Evolutionary conservation across 2,329 filamentous ascomycete species (phyloP), one percentile per base, ranked within the genome.

Genomic region (Colletotrichum acutatum): DNA sequence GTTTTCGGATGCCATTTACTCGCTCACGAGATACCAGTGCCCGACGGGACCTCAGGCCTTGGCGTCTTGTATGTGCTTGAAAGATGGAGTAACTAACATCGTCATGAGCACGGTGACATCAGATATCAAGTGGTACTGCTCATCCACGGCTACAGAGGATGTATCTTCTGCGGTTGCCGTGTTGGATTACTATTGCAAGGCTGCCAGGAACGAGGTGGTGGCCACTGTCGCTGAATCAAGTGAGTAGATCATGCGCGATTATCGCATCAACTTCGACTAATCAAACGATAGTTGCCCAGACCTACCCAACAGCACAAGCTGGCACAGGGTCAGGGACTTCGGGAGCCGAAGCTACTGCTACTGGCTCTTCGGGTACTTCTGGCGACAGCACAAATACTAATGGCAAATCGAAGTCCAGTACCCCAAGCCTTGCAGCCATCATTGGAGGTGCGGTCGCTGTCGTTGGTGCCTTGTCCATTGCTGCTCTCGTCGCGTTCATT

Each of bases 61-160:
- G 2, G 88, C 87, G 0, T 89, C 87, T 0, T 90, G 88, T 70
- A 83, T 82, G 5, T 90, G 88, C 69, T 74, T 89, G 66, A 88
- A 89, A 74, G 82, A 83, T 3, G 83, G 84, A 26, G 85, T 89
- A 80, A 82, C 82, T 1, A 79, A 78, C n/a, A 76, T 77, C 0
- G 79, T 89, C 6, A 83, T 83, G 6, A 86, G 81, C 74, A 77
- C 76, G 4, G 80, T 90, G n/a, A 85, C 84, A 0, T 85, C 83
- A 0, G 76, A 80, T 1, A 83, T 88, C 64, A 85, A 84, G 72
- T 83, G 78, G 24, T 80, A 79, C n/a, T 90, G 87, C 74, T 80
- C 79, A 3, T 83, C 81, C 30, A 85, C 83, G 2, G 84, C 83
- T 3, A 82, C 80, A 1, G 84, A 82, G 32, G 86, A 86, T 46